Conservation (phyloP, 1,284 basidiomycete species). For the Trametes polyzona region DNA sequence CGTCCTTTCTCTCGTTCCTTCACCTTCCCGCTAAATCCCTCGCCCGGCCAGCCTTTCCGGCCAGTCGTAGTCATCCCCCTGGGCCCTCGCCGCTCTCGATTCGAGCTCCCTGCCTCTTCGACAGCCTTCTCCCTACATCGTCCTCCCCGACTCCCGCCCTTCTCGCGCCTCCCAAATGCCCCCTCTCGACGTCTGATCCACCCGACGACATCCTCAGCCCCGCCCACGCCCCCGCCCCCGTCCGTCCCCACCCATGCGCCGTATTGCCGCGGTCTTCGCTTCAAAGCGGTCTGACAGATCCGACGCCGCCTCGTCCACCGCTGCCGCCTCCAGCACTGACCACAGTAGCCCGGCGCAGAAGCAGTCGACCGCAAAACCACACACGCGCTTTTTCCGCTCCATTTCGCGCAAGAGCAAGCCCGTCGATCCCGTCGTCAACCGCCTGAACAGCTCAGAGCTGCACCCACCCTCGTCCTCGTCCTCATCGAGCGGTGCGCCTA, state of each 20-base stretch:
- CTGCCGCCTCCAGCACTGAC: constrained; percentile 20
- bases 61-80: background rate
- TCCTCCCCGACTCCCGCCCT: constrained; percentile 6
- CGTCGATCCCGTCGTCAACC: constrained; percentile 24
- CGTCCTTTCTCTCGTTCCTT: constrained; percentile 14
- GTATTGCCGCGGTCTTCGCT: constrained; percentile 57
- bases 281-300: constrained; percentile 55
- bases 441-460: constrained; percentile 26
- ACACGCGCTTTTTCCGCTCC: constrained; percentile 37
- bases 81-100: too few species aligned
- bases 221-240: background rate
- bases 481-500: constrained; percentile 58
- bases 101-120: constrained; percentile 3
- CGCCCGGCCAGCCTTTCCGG: constrained; percentile 14
- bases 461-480: constrained; percentile 53
- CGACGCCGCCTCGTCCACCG: constrained; percentile 34
- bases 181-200: constrained; percentile 17
- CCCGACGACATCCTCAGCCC: constrained; percentile 5
- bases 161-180: constrained; percentile 21
- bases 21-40: constrained; percentile 18
- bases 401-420: constrained; percentile 33
- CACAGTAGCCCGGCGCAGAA: constrained; percentile 8
- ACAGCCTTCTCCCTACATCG: background rate
- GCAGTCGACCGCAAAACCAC: constrained; percentile 25
- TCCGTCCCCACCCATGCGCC: constrained; percentile 45